Evolutionary conservation across 805 yeast species (phyloP).

Genomic region (Kurtzmaniella cleridarum): DNA sequence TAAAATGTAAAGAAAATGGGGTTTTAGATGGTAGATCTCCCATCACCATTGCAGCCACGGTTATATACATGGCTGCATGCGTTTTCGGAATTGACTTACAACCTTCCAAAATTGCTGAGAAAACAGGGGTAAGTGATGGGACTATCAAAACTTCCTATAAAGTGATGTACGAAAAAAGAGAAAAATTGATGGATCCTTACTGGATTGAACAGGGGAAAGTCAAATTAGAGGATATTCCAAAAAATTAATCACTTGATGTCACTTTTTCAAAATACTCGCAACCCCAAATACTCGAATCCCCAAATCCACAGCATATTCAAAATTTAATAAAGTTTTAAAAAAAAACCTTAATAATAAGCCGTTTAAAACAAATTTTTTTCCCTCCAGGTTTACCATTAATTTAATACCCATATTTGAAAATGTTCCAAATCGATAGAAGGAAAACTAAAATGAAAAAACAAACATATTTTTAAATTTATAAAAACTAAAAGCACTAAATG

Average conservation of each 20-base stretch:
- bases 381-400: too few relatives aligned
- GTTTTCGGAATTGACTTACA: conserved; percentile 74
- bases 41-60: conserved; percentile 95
- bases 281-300: too few relatives aligned
- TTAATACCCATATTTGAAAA: too few relatives aligned
- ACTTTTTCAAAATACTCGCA: too few relatives aligned
- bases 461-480: too few relatives aligned
- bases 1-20: conserved; percentile 84
- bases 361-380: too few relatives aligned
- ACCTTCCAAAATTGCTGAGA: conserved; percentile 80
- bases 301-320: too few relatives aligned
- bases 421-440: too few relatives aligned
- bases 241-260: conserved; percentile 14
- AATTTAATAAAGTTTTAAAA: too few relatives aligned
- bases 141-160: conserved; percentile 91
- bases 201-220: conserved; percentile 72
- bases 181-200: conserved; percentile 60
- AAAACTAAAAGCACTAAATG: too few relatives aligned
- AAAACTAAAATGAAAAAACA: too few relatives aligned
- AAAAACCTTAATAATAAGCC: too few relatives aligned
- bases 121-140: conserved; percentile 95
- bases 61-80: conserved; percentile 89
- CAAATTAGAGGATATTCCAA: conserved; percentile 41
- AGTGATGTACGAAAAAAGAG: conserved; percentile 67
- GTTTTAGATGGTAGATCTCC: conserved; percentile 96